A percentile compares a stretch with the other conserved stretches of the same genome.
These are phyloP conservation scores for Omphalea diandra DNA, from an alignment of 441 rosid species.

Conservation along the genomic window DNA sequence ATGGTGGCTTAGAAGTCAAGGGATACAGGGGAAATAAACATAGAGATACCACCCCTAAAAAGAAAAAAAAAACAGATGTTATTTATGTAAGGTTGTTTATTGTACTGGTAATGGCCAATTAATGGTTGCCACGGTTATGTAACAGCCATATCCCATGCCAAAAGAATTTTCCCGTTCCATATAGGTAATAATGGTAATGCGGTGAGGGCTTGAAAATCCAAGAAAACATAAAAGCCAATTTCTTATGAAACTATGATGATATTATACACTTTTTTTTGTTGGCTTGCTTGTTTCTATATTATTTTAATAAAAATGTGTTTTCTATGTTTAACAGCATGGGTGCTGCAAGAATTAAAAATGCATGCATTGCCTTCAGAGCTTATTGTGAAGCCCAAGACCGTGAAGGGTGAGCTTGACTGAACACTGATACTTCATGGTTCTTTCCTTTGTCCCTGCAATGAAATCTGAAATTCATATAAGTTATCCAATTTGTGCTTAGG, in stretches of 20 bases:
- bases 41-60: too few species aligned
- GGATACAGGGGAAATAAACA: neutral
- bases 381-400: constrained; percentile 61
- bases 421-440: neutral
- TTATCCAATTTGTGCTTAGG: neutral
- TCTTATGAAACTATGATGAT: neutral
- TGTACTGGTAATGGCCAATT: neutral
- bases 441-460: constrained; percentile 1
- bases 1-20: neutral
- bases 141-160: neutral
- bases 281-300: neutral
- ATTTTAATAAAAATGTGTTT: constrained; percentile 16
- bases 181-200: neutral
- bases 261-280: neutral
- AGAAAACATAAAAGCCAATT: too few species aligned
- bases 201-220: neutral
- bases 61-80: neutral
- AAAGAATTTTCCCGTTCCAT: too few species aligned
- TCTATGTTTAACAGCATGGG: constrained; percentile 54
- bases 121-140: too few species aligned
- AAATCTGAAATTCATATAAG: neutral
- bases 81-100: too few species aligned
- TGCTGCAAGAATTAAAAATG: constrained; percentile 60
- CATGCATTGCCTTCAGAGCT: constrained; percentile 55
- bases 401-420: constrained; percentile 65